Conservation (phyloP, 2,329 filamentous ascomycete genomes). For the Fonsecaea monophora region DNA sequence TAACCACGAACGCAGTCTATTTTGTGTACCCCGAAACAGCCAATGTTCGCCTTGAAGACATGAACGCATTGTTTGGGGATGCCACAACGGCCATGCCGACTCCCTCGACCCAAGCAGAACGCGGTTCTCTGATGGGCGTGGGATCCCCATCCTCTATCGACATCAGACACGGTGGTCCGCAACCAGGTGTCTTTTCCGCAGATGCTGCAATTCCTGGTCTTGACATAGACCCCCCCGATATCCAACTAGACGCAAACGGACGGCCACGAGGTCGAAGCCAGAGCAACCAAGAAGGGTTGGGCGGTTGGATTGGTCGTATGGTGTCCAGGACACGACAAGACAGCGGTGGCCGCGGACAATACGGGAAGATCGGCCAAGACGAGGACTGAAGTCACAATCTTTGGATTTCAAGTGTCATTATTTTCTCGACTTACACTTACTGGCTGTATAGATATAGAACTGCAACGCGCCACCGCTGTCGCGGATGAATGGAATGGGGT, state of each 20-base stretch:
- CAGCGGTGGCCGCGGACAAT: slow-evolving; percentile 35
- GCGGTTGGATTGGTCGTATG: slow-evolving; percentile 73
- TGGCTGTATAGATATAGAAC: slow-evolving; percentile 14
- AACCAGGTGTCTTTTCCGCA: slow-evolving; percentile 56
- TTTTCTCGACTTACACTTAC: slow-evolving; percentile 8
- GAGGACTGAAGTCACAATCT: slow-evolving; percentile 31
- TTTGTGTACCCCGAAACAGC: slow-evolving; percentile 98
- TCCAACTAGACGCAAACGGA: slow-evolving; percentile 58
- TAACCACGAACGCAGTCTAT: slow-evolving; percentile 69
- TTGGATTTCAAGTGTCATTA: background rate
- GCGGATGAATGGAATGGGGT: background rate
- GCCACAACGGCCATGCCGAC: slow-evolving; percentile 83
- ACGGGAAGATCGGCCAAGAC: slow-evolving; percentile 39
- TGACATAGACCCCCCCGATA: slow-evolving; percentile 77
- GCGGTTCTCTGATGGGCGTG: slow-evolving; percentile 78
- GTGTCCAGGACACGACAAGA: slow-evolving; percentile 48
- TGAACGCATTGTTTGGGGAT: slow-evolving; percentile 94
- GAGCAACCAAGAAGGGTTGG: slow-evolving; percentile 61
- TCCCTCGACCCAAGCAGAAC: slow-evolving; percentile 77
- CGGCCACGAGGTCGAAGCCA: slow-evolving; percentile 53
- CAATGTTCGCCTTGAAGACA: slow-evolving; percentile 92
- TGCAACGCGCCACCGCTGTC: background rate
- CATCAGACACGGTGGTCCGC: slow-evolving; percentile 48
- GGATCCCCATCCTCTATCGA: slow-evolving; percentile 81
- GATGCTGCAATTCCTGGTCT: slow-evolving; percentile 78